A percentile compares a stretch with the other conserved stretches of the same genome.
Conservation (phyloP, 768 basidiomycete genomes). For the Symmetrospora coprosmae region DNA sequence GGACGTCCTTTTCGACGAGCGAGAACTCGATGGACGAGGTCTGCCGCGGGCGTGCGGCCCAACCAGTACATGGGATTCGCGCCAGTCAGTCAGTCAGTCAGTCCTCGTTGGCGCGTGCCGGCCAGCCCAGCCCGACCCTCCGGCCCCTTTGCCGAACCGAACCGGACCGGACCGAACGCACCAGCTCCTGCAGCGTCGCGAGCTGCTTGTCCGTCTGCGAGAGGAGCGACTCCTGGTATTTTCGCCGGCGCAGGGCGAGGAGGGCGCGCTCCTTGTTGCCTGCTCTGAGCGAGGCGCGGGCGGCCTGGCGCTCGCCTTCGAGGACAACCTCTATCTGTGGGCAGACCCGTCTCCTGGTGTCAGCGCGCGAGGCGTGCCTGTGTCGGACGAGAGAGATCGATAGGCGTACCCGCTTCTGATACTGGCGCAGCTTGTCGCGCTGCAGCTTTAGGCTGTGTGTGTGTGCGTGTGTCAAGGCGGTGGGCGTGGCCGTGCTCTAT, state of each 20-base stretch:
- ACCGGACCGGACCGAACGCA: constrained; percentile 37
- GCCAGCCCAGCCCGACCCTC: background rate
- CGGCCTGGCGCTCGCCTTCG: constrained; percentile 76
- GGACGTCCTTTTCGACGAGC: constrained; percentile 74
- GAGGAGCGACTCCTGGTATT: constrained; percentile 82
- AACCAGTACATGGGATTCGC: no score
- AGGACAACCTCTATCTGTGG: constrained; percentile 68
- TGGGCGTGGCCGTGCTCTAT: no score
- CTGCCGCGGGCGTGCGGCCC: no score
- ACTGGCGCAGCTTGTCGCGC: constrained; percentile 85
- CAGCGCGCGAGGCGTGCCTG: background rate
- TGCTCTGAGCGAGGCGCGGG: constrained; percentile 59
- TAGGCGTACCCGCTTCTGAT: constrained; percentile 68
- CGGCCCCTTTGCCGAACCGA: no score
- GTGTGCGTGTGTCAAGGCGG: constrained; percentile 7
- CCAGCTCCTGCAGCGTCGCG: constrained; percentile 74
- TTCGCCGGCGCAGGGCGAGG: constrained; percentile 71
- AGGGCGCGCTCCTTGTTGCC: constrained; percentile 79
- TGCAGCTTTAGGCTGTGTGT: constrained; percentile 73
- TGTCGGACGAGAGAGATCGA: no score
- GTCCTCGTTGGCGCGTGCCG: background rate
- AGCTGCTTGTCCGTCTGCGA: constrained; percentile 78
- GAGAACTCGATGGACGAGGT: constrained; percentile 96
- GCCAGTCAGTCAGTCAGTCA: background rate
- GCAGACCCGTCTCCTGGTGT: no score